Evolutionary conservation across 768 basidiomycete species (phyloP), one percentile per base, ranked within the genome.

Genomic region (Leccinum subgranulosum): DNA sequence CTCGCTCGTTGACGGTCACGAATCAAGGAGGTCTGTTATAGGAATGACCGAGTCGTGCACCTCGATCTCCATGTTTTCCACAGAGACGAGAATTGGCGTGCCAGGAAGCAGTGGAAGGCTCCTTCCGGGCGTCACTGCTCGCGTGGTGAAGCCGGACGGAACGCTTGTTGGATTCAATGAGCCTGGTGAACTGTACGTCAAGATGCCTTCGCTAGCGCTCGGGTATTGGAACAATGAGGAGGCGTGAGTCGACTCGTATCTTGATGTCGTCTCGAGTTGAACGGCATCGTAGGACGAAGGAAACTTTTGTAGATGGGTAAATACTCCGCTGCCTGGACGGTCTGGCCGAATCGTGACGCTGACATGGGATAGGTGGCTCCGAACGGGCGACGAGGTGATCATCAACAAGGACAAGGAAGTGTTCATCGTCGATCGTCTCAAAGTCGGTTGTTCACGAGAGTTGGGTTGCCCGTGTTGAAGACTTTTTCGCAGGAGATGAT

Each of bases 21-120:
- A 31, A 17, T 36, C 57, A 47, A 47, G 31, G 25, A 11, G 21
- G 25, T 25, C 25, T 48, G 15, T 49, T 27, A 21, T 25, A 88
- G 86, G 87, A 5, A 80, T 86, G 81, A 89, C 88, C 0, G 88
- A 90, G 65, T 77, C 82, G 0, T 77, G 78, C 55, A 84, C 84
- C 0, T 76, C 80, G 8, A 75, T 80, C 7, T 68, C 77, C 14
- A 78, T 83, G 73, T 81, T 79, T 69, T 71, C 81, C 15, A 72
- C 80, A 6, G 74, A 76, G 4, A 64, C 72, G 31, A 81, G 79
- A 56, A 68, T 81, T 21, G 84, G 84, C 6, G 71, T 76, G 3
- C 78, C 80, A 4, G 87, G 86, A 25, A 77, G 84, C 51, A 73
- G 74, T 3, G 81, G 77, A 23, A 64, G 62, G n/a, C 62, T 79